Base-by-base conservation (phyloP, 2,329 filamentous ascomycete species). In the Hymenoscyphus occultus region DNA sequence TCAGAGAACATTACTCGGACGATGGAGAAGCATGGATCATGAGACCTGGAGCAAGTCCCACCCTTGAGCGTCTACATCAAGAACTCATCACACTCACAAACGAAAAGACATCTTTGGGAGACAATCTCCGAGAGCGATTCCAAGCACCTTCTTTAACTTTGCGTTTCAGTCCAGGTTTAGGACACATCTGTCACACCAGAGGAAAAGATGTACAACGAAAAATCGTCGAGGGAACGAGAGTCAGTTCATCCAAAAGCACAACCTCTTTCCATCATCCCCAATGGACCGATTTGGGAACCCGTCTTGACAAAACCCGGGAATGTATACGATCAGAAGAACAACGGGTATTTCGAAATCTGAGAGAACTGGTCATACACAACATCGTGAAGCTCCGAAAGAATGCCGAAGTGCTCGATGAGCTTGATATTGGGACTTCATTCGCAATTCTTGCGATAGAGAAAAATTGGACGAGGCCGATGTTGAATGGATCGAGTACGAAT, bases 111-210 rank as follows among this genome's bases (percentile, higher is more conserved):
- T 68, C 77, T 1, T 81, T 98, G 3, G 84, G 84, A 10, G 80
- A 84, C 19, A 78, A 78, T 4, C 81, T 98, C 28, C 86, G 88
- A 62, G 76, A 83, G 13, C 81, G 85, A 5, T 82, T 94, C 56
- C 77, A 78, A 64, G 86, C 87, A 12, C 77, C 86, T 5, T 89
- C 84, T 65, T 83, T 98, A 56, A 90, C 87, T 0, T 83, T 99
- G 22, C 91, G 90, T 72, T 98, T 93, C 90, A 92, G 90, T 0
- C 90, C 94, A 0, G 90, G 89, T 14, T 83, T 97, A 1, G 94
- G 95, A 9, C 92, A 99, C 76, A 91, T 96, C 73, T 93, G 91
- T 71, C 93, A 98, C 75, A 85, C 98, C 71, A 95, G 90, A 77
- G 92, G 92, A 40, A 93, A 90, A 75, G 90, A 95, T 72, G 80